Base-by-base conservation (phyloP, 768 basidiomycete genomes). In the Trametes coccinea region DNA sequence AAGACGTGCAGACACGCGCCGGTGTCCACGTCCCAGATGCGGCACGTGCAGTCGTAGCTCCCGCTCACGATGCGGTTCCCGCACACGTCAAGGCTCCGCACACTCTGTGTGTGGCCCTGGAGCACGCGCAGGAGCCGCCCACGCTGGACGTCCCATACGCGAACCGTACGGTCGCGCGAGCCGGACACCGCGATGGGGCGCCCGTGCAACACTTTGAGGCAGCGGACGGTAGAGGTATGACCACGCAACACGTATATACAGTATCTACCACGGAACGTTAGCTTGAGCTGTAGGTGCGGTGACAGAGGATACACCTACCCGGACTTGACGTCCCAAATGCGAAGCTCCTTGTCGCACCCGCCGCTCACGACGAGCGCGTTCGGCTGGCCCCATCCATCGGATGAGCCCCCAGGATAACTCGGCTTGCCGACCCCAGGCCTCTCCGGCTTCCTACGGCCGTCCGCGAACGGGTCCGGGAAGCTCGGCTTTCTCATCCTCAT, bases 101-200 rank as follows among this genome's bases (percentile, higher is more conserved):
- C 95, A 66, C 90, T 93, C 44, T 84, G 78, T 30, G 78, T 75
- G 71, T 99, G 96, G 0, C 96, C 96, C 17, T 77, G 74, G 34
- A 99, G 78, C 6, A 87, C 78, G 16, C 84, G 79, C 37, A 92
- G 70, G 59, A 84, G 75, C 48, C 82, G 78, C 0, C 96, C 96
- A 11, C 79, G 81, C 72, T 93, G 90, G 37, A 99, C 83, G 73
- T 99, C 92, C 96, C 96, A 99, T 0, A 97, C 92, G 0, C 93
- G 82, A 41, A 98, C 70, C 3, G 92, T 93, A 14, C 82, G 78
- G 67, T 98, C 96, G 16, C 96, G 83, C 37, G 93, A 93, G 49
- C 95, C 96, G 0, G 91, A 90, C 37, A 99, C 86, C 0, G 93
- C 95, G 53, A 96, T 82, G 0, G 96, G 94, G 10, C 92, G 82